phyloP scores from a whole-genome alignment of 768 basidiomycete species.

The Lactifluus pinguis region DNA sequence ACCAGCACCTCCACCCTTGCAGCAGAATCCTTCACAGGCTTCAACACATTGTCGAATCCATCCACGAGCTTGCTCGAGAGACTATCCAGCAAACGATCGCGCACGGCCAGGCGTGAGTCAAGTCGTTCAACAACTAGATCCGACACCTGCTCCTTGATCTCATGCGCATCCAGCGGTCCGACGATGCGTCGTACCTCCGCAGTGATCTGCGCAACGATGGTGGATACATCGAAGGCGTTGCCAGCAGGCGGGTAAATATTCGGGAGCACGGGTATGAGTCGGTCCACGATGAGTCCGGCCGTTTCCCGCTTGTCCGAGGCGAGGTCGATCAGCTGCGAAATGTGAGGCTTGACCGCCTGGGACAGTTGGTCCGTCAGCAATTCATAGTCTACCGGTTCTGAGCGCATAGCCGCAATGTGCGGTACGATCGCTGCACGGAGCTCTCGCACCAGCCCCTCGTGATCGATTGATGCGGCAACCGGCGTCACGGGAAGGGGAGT shows the following conservation, averaged over 20 bases:
- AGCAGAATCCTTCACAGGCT: constrained; percentile 35
- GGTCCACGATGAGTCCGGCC: constrained; percentile 68
- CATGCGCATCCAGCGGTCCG: constrained; percentile 72
- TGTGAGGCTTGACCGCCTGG: constrained; percentile 83
- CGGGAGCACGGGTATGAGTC: constrained; percentile 58
- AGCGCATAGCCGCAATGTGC: constrained; percentile 47
- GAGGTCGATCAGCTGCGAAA: constrained; percentile 80
- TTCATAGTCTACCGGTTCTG: constrained; percentile 71
- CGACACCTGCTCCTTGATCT: constrained; percentile 84
- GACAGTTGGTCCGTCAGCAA: constrained; percentile 63
- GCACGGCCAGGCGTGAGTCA: constrained; percentile 68
- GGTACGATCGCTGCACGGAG: constrained; percentile 51
- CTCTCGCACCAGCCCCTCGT: constrained; percentile 52
- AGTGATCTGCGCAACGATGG: constrained; percentile 49
- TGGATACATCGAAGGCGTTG: constrained; percentile 39
- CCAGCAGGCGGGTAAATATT: constrained; percentile 27
- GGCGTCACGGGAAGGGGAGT: constrained; percentile 25
- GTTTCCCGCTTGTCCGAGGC: constrained; percentile 86
- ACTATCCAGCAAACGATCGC: constrained; percentile 59
- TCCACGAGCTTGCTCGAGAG: constrained; percentile 49
- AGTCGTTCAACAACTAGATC: constrained; percentile 82
- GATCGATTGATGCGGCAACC: constrained; percentile 26
- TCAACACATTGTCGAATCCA: constrained; percentile 36
- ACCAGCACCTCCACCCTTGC: constrained; percentile 34
- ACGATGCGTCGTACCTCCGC: constrained; percentile 64